Evolutionary conservation across 495 filamentous ascomycete genomes (phyloP).

Genomic region (Penicillium salamii): DNA sequence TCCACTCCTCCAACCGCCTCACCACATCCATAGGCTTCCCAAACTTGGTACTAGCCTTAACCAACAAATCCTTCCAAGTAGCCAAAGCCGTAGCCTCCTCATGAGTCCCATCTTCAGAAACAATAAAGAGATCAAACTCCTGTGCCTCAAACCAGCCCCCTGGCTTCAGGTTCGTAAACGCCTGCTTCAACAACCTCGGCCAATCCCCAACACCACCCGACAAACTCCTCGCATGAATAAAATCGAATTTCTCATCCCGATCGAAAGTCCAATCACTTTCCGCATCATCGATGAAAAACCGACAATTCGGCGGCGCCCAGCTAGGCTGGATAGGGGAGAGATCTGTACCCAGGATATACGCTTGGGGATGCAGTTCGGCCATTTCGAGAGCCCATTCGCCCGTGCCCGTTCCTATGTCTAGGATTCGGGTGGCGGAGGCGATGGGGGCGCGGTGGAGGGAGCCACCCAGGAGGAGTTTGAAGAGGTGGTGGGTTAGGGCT

Average conservation of each 20-base stretch:
- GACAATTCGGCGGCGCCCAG: slow-evolving; percentile 48
- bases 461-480: slow-evolving; percentile 47
- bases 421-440: slow-evolving; percentile 26
- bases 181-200: slow-evolving; percentile 34
- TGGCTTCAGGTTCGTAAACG: slow-evolving; percentile 42
- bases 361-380: slow-evolving; percentile 54
- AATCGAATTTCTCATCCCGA: slow-evolving; percentile 42
- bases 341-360: slow-evolving; percentile 63
- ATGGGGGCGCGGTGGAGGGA: slow-evolving; percentile 54
- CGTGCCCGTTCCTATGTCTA: slow-evolving; percentile 55
- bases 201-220: slow-evolving; percentile 46
- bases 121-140: slow-evolving; percentile 42
- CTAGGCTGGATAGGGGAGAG: slow-evolving; percentile 54
- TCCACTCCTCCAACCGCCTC: slow-evolving; percentile 17
- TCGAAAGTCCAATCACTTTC: slow-evolving; percentile 49
- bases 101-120: slow-evolving; percentile 40
- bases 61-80: slow-evolving; percentile 28
- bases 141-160: slow-evolving; percentile 57
- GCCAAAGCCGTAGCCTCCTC: slow-evolving; percentile 17
- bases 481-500: slow-evolving; percentile 63
- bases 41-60: slow-evolving; percentile 33
- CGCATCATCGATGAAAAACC: slow-evolving; percentile 49
- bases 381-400: slow-evolving; percentile 63
- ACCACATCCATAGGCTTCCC: slow-evolving; percentile 41
- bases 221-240: slow-evolving; percentile 46